phyloP scores from a whole-genome alignment of 345 rosid species.

The Chamaenerion angustifolium region DNA sequence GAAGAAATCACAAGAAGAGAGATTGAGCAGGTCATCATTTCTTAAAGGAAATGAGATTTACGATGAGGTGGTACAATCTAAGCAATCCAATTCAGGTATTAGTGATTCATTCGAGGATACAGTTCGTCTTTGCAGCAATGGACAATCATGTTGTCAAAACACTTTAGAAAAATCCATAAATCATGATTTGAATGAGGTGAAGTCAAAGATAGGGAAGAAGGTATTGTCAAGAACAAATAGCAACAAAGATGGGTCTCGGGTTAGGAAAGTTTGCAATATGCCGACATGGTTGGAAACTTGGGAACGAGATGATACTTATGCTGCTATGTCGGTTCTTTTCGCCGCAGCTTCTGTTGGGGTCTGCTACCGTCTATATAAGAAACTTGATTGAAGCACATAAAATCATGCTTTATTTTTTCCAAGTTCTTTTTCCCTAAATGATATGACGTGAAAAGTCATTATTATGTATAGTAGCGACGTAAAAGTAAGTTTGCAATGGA shows the following conservation, averaged over 20 bases:
- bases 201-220: conserved; percentile 33
- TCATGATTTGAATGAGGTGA: conserved; percentile 11
- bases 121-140: conserved; percentile 57
- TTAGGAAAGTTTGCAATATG: conserved; percentile 31
- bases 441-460: too few relatives aligned
- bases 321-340: conserved; percentile 59
- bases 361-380: conserved; percentile 62
- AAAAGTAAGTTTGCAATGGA: too few relatives aligned
- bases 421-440: too few relatives aligned
- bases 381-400: conserved; percentile 13
- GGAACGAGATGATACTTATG: conserved; percentile 84
- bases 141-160: conserved; percentile 38
- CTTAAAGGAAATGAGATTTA: too few relatives aligned
- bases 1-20: conserved; percentile 38
- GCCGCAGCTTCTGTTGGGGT: conserved; percentile 69
- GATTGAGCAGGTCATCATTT: conserved; percentile 12
- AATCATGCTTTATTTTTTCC: too few relatives aligned
- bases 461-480: too few relatives aligned
- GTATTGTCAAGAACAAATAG: conserved; percentile 17
- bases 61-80: too few relatives aligned
- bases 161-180: conserved; percentile 13
- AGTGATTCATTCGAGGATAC: conserved; percentile 22
- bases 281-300: conserved; percentile 70
- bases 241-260: conserved; percentile 18
- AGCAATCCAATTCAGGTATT: conserved; percentile 5